Conservation (phyloP, 352 stramenopile genomes). For the Phytophthora idaei region DNA sequence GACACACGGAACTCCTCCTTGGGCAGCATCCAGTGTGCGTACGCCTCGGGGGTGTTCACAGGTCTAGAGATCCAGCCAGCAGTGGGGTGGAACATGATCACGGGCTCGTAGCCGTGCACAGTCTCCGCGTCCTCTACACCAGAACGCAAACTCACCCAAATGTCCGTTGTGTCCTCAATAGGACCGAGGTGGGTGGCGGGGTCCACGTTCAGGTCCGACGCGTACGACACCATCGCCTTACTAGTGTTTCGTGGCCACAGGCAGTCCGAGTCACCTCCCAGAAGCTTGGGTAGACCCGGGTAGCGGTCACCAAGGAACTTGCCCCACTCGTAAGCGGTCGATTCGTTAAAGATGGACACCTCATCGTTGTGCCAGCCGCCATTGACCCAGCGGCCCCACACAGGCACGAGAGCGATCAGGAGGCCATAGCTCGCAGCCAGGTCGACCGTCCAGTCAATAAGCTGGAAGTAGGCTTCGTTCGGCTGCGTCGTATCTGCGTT, state of each 20-base stretch:
- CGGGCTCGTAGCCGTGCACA: slow-evolving; percentile 16
- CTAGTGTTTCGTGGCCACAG: slow-evolving; percentile 30
- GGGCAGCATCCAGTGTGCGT: slow-evolving; percentile 24
- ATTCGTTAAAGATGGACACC: slow-evolving; percentile 30
- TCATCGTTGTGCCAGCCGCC: slow-evolving; percentile 18
- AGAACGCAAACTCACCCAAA: slow-evolving; percentile 23
- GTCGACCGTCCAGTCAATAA: slow-evolving; percentile 32
- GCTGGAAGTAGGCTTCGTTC: slow-evolving; percentile 35
- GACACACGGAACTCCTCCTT: slow-evolving; percentile 28
- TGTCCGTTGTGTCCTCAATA: slow-evolving; percentile 25
- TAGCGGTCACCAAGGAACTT: slow-evolving; percentile 28
- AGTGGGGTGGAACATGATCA: slow-evolving; percentile 25
- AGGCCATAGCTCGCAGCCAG: slow-evolving; percentile 29
- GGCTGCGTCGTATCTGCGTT: slow-evolving; percentile 30
- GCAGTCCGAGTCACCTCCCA: slow-evolving; percentile 26
- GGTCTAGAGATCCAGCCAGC: slow-evolving; percentile 14
- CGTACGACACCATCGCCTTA: slow-evolving; percentile 10
- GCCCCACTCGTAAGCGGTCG: slow-evolving; percentile 24
- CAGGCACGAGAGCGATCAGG: slow-evolving; percentile 23
- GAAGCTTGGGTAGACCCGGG: slow-evolving; percentile 28
- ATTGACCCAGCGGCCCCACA: slow-evolving; percentile 33
- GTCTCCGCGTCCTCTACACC: slow-evolving; percentile 21
- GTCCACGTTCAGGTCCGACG: slow-evolving; percentile 14
- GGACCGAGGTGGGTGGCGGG: slow-evolving; percentile 8
- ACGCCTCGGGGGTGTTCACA: slow-evolving; percentile 16